Conservation (phyloP, 1,284 basidiomycete genomes). For the Paramarasmius palmivorus region DNA sequence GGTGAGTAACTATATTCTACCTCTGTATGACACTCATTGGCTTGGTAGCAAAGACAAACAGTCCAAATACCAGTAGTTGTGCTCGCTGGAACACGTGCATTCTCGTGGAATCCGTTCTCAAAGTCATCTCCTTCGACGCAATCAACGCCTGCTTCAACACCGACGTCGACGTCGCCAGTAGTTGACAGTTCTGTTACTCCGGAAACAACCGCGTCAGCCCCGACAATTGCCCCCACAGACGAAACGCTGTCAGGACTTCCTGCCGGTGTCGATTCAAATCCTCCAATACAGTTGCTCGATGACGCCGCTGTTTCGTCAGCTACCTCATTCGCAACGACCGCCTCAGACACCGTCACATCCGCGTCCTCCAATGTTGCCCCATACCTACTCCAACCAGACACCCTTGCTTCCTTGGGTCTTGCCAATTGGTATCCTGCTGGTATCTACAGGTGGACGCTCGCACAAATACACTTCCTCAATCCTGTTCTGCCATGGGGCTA, state of each 20-base stretch:
- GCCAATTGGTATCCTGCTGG: slow-evolving; percentile 63
- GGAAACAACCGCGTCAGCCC: not conserved
- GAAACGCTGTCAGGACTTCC: not conserved
- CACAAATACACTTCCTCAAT: slow-evolving; percentile 70
- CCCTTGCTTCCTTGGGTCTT: slow-evolving; percentile 72
- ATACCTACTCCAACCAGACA: not conserved
- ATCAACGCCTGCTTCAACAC: not conserved
- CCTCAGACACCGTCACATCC: not conserved
- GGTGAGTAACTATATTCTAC: not conserved
- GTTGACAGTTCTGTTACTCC: too few species aligned
- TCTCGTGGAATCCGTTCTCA: not conserved
- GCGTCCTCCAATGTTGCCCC: not conserved
- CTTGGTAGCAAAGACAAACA: not conserved
- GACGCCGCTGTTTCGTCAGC: not conserved
- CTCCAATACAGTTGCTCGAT: not conserved
- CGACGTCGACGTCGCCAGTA: not conserved
- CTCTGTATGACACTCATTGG: not conserved
- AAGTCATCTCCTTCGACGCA: not conserved
- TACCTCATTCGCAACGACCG: not conserved
- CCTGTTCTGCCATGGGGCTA: slow-evolving; percentile 87
- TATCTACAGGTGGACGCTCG: slow-evolving; percentile 59
- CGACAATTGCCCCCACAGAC: not conserved
- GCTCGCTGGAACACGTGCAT: too few species aligned
- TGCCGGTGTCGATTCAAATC: not conserved
- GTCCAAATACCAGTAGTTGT: not conserved